Evolutionary conservation across 768 basidiomycete species (phyloP), one percentile per base, ranked within the genome.

Genomic region (Cubamyces lactineus): DNA sequence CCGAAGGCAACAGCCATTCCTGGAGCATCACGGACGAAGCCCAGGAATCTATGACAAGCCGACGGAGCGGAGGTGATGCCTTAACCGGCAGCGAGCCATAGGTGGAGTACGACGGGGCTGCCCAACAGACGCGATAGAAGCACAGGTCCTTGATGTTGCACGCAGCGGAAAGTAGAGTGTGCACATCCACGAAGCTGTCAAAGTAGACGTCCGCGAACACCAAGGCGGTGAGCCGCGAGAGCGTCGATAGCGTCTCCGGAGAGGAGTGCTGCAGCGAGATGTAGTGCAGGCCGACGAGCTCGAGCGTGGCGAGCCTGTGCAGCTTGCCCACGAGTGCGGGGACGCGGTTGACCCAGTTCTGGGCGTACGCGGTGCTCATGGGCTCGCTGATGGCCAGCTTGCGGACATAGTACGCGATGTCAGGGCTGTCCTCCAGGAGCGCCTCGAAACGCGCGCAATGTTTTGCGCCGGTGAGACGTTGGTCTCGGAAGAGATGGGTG

Each of bases 401-500:
- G 24, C 67, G 66, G 39, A 72, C 51, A 50, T 63, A 66, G 5
- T 34, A 46, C 19, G 64, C 62, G 40, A 69, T 47, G 40, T 56
- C 55, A 12, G 69, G 71, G 6, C 28, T 53, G 24, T n/a, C 40
- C 47, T 61, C 50, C 16, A 70, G 41, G 52, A 72, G 56, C 12
- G 54, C 38, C 23, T 66, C 58, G 53, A 72, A 63, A 34, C 64
- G 66, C 8, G 13, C 47, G 55, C 62, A 69, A 30, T 53, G 43
- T 28, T 47, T 49, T 5, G 53, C 43, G 13, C 59, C 63, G 12
- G 41, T 38, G 21, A 68, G 53, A 8, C 63, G 63, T 54, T 69
- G 54, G 23, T 65, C 62, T 55, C 65, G 65, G 64, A 71, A 71
- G 63, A 72, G 66, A 58, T 70, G 72, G 2, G 64, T 59, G 21